Evolutionary conservation across 2,329 filamentous ascomycete genomes (phyloP).

Genomic region (Myriangium duriaei): DNA sequence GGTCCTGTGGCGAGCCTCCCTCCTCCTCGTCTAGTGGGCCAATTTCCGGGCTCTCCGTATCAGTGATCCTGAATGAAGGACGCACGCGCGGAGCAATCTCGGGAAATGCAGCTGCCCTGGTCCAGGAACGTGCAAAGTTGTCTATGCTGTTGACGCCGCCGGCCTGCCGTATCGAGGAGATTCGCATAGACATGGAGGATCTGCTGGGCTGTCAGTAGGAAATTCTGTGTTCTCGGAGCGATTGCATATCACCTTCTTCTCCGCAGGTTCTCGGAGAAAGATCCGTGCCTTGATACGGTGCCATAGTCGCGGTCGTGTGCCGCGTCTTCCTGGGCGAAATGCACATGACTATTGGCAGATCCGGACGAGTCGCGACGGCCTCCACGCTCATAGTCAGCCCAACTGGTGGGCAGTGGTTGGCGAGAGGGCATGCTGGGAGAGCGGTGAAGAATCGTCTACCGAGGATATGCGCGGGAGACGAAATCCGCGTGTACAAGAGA

Average conservation of each 20-base stretch:
- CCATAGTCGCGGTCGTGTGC: slow-evolving; percentile 14
- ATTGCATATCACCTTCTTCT: slow-evolving; percentile 19
- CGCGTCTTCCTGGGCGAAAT: slow-evolving; percentile 19
- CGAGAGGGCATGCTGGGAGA: slow-evolving; percentile 17
- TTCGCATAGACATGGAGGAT: slow-evolving; percentile 39
- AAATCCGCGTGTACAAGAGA: neutral
- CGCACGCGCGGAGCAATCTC: slow-evolving; percentile 68
- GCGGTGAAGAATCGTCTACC: slow-evolving; percentile 14
- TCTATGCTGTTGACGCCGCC: slow-evolving; percentile 90
- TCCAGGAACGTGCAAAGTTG: slow-evolving; percentile 86
- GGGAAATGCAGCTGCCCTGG: slow-evolving; percentile 74
- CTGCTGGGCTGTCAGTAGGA: slow-evolving; percentile 15
- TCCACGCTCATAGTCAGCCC: slow-evolving; percentile 33
- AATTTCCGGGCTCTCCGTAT: slow-evolving; percentile 20
- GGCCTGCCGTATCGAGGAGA: slow-evolving; percentile 48
- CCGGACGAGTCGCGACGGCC: slow-evolving; percentile 29
- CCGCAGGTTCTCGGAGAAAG: slow-evolving; percentile 16
- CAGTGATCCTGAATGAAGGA: slow-evolving; percentile 52
- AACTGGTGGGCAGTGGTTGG: slow-evolving; percentile 28
- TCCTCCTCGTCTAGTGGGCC: slow-evolving; percentile 39
- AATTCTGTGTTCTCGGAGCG: slow-evolving; percentile 3
- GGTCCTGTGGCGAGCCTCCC: slow-evolving; percentile 25
- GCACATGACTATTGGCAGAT: slow-evolving; percentile 20
- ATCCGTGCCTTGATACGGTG: slow-evolving; percentile 8
- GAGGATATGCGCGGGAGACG: neutral